Percentiles rank a stretch among this genome's conserved stretches.
Evolutionary conservation across 345 rosid genomes (phyloP).

Genomic region (Acer campestre): DNA sequence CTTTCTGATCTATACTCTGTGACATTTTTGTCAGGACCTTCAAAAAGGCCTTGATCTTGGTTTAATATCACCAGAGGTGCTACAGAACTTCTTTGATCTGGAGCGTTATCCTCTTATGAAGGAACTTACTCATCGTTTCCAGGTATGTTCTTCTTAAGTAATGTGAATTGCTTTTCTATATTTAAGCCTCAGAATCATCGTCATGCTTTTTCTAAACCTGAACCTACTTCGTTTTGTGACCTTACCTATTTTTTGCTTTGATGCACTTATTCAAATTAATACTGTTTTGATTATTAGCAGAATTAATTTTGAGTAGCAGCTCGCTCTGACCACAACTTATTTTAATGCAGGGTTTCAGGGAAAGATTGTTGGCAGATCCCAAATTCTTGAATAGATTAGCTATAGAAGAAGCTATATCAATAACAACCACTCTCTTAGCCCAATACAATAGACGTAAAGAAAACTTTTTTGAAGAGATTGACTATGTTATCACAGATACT

Average conservation of each 20-base stretch:
- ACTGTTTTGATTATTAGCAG: background rate
- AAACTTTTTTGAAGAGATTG: constrained; percentile 86
- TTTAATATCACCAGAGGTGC: constrained; percentile 86
- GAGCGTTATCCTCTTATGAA: constrained; percentile 82
- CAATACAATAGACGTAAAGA: constrained; percentile 91
- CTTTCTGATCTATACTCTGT: constrained; percentile 14
- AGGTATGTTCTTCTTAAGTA: constrained; percentile 46
- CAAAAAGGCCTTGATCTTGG: constrained; percentile 97
- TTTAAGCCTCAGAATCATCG: background rate
- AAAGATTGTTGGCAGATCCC: constrained; percentile 90
- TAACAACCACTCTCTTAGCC: constrained; percentile 87
- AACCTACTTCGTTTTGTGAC: background rate
- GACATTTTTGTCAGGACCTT: constrained; percentile 64
- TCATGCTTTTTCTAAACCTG: constrained; percentile 10
- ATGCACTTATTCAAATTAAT: background rate
- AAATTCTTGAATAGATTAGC: constrained; percentile 89
- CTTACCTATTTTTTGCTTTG: background rate
- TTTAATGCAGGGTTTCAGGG: constrained; percentile 86
- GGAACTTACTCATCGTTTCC: constrained; percentile 82
- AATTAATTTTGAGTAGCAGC: constrained; percentile 9
- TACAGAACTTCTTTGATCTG: constrained; percentile 89
- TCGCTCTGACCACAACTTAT: constrained; percentile 20
- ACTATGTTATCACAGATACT: constrained; percentile 89
- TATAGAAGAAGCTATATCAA: constrained; percentile 87
- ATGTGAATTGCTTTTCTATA: background rate